These are phyloP conservation scores for Verticillium zaregamsianum DNA, from an alignment of 2,329 filamentous ascomycete genomes.

Conservation along the genomic window DNA sequence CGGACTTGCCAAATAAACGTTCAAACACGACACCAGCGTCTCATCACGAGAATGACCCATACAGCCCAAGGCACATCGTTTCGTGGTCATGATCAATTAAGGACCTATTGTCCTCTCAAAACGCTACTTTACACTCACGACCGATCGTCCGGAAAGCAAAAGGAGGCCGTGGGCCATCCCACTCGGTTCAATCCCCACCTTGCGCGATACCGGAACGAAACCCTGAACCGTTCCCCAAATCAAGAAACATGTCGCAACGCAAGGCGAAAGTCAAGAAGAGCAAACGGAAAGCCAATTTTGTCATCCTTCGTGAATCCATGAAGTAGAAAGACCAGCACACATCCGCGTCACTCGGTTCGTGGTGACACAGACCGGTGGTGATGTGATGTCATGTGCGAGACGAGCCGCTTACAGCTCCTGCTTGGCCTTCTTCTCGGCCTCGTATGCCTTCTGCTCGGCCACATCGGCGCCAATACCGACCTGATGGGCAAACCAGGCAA, in stretches of 20 bases:
- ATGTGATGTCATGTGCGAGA: neutral
- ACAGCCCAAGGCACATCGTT: too few relatives aligned
- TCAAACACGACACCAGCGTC: too few relatives aligned
- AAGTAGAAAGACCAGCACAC: neutral
- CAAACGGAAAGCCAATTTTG: slow-evolving; percentile 10
- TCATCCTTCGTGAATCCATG: slow-evolving; percentile 11
- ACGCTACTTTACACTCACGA: neutral
- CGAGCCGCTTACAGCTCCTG: slow-evolving; percentile 42
- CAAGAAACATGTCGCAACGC: neutral
- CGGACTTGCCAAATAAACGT: too few relatives aligned
- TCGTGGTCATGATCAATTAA: neutral
- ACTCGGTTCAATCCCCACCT: neutral
- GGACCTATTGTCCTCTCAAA: neutral
- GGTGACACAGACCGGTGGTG: neutral
- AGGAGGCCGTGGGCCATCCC: neutral
- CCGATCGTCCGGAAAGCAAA: neutral
- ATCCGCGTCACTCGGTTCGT: neutral
- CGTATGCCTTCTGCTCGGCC: slow-evolving; percentile 38
- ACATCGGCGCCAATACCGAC: slow-evolving; percentile 42
- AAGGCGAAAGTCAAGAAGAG: slow-evolving; percentile 1
- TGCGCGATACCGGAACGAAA: neutral
- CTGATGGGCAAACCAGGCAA: slow-evolving; percentile 49
- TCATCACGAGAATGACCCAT: too few relatives aligned
- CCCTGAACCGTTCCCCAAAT: neutral
- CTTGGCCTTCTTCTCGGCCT: slow-evolving; percentile 33